These are phyloP conservation scores for Monilinia vaccinii-corymbosi DNA, from an alignment of 2,329 filamentous ascomycete species.

Conservation along the genomic window DNA sequence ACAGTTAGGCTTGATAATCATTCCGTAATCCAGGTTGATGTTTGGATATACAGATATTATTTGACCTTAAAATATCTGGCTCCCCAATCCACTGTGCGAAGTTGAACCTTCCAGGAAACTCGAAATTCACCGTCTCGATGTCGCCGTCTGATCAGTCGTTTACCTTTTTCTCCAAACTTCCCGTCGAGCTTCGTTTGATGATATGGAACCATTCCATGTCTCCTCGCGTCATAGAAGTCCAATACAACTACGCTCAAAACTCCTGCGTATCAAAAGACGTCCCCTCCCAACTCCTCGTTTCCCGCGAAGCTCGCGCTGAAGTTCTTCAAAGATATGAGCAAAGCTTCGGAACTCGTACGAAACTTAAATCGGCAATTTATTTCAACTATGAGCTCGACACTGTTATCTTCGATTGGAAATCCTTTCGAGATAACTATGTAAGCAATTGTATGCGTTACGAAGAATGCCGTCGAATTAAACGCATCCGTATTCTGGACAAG, in stretches of 20 bases:
- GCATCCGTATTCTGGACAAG: neutral
- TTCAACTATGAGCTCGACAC: neutral
- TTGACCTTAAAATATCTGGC: neutral
- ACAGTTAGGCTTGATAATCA: neutral
- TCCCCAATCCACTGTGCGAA: neutral
- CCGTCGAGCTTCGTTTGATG: neutral
- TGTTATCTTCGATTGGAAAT: neutral
- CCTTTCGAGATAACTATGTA: neutral
- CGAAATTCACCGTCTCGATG: neutral
- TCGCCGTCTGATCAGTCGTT: neutral
- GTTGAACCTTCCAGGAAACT: neutral
- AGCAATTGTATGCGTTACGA: neutral
- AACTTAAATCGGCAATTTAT: neutral
- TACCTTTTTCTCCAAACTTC: neutral
- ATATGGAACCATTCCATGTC: neutral
- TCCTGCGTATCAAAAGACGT: neutral
- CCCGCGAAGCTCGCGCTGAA: neutral
- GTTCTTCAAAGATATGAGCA: neutral
- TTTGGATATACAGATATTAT: neutral
- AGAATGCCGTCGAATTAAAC: neutral
- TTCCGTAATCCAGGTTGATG: neutral
- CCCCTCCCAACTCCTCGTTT: neutral
- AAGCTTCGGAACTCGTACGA: neutral
- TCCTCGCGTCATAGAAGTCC: neutral
- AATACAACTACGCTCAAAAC: neutral